These are phyloP conservation scores for Hanseniaspora sp. DNA, from an alignment of 1,139 yeast genomes.

Conservation along the genomic window DNA sequence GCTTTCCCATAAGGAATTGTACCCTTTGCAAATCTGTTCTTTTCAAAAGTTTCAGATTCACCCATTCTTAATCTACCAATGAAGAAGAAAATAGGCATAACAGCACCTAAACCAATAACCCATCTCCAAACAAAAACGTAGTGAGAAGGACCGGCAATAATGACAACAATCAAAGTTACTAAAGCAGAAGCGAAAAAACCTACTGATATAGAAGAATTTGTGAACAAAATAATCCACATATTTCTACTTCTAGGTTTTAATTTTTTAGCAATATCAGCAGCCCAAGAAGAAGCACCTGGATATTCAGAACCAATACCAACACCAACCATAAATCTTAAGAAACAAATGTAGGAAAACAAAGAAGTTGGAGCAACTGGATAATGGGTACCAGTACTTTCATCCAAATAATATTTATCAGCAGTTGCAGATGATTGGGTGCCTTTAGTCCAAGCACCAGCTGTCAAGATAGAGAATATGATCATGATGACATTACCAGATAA, in stretches of 20 bases:
- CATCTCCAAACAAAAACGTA: conserved; percentile 83
- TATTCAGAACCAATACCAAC: conserved; percentile 12
- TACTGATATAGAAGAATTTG: conserved; percentile 37
- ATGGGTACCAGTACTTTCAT: conserved; percentile 43
- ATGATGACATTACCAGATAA: conserved; percentile 59
- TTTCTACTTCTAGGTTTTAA: conserved; percentile 10
- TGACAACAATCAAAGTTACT: conserved; percentile 11
- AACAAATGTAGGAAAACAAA: conserved; percentile 6
- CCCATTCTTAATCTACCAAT: conserved; percentile 62
- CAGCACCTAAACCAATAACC: conserved; percentile 81
- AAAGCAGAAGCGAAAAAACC: conserved; percentile 5
- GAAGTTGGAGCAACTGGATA: conserved; percentile 25
- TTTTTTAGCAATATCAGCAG: conserved; percentile 9
- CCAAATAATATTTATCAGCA: conserved; percentile 69
- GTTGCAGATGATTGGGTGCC: conserved; percentile 51
- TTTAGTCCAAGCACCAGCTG: conserved; percentile 83
- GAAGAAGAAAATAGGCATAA: conserved; percentile 71
- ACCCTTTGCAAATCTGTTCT: conserved; percentile 56
- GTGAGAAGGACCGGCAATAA: conserved; percentile 38
- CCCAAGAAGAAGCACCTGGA: conserved; percentile 14
- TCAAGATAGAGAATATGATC: conserved; percentile 62
- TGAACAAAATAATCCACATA: conserved; percentile 35
- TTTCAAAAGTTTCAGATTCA: conserved; percentile 60
- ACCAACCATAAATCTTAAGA: conserved; percentile 13
- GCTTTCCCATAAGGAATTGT: conserved; percentile 57